A percentile compares a stretch with the other conserved stretches of the same genome.
Evolutionary conservation across 2,329 filamentous ascomycete species (phyloP).

Genomic region (Aspergillus jensenii): DNA sequence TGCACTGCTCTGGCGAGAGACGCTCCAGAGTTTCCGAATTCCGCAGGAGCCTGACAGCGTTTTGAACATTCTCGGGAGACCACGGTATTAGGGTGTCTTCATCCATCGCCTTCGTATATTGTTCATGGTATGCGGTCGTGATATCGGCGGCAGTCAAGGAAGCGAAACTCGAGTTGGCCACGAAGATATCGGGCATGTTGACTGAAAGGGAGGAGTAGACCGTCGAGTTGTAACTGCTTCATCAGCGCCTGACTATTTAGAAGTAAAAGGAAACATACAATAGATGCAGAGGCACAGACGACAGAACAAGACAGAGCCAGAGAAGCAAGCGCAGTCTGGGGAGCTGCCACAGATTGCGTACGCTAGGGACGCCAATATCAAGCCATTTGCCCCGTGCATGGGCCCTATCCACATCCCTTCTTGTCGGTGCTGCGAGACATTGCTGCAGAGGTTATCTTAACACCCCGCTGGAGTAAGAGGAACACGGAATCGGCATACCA

Average conservation of each 20-base stretch:
- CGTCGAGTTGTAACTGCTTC: background rate
- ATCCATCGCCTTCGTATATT: rapidly evolving
- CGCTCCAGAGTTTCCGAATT: background rate
- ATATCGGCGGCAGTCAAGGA: background rate
- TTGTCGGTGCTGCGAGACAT: slow-evolving; percentile 50
- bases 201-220: background rate
- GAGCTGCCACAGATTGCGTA: slow-evolving; percentile 25
- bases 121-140: too few species aligned
- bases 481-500: slow-evolving; percentile 19
- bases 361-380: slow-evolving; percentile 45
- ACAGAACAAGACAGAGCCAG: slow-evolving; percentile 15
- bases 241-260: background rate
- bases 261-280: slow-evolving; percentile 2
- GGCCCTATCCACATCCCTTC: slow-evolving; percentile 50
- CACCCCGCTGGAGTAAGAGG: background rate
- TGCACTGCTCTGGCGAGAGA: slow-evolving; percentile 9
- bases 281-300: slow-evolving; percentile 15
- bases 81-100: rapidly evolving
- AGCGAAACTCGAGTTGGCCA: background rate
- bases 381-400: slow-evolving; percentile 45
- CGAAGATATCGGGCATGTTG: background rate
- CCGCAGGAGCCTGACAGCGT: background rate
- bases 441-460: slow-evolving; percentile 42
- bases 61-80: too few species aligned
- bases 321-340: slow-evolving; percentile 32